Conservation (phyloP, 2,329 filamentous ascomycete species). For the Penicillium concentricum region DNA sequence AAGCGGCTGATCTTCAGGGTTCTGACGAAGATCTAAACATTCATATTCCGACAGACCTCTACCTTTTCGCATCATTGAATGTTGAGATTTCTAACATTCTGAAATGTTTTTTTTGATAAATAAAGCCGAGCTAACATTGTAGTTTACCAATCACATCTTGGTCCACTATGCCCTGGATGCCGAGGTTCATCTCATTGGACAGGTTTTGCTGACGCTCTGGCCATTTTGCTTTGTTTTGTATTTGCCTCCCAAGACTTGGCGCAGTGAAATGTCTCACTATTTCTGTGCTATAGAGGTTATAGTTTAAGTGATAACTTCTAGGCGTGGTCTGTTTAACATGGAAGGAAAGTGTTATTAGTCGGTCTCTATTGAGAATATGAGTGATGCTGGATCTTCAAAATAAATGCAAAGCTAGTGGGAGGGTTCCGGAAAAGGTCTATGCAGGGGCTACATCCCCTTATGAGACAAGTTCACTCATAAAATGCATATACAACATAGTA, state of each 20-base stretch:
- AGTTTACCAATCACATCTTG: not conserved
- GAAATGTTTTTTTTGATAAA: not conserved
- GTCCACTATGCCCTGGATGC: not conserved
- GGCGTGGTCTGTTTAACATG: too few species aligned
- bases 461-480: not conserved
- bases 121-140: not conserved
- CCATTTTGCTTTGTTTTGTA: too few species aligned
- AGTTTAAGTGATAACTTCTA: too few species aligned
- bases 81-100: not conserved
- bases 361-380: too few species aligned
- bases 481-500: not conserved
- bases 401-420: not conserved
- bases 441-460: not conserved
- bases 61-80: not conserved
- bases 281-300: too few species aligned
- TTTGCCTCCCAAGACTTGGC: not conserved
- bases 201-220: not conserved
- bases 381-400: too few species aligned
- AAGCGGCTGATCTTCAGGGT: slow-evolving; percentile 7
- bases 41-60: not conserved
- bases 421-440: not conserved
- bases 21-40: not conserved
- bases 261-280: too few species aligned
- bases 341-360: too few species aligned
- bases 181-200: not conserved